Percentiles rank a stretch among this genome's conserved stretches.
Conservation (phyloP, 768 basidiomycete genomes). For the Collybia sp. region DNA sequence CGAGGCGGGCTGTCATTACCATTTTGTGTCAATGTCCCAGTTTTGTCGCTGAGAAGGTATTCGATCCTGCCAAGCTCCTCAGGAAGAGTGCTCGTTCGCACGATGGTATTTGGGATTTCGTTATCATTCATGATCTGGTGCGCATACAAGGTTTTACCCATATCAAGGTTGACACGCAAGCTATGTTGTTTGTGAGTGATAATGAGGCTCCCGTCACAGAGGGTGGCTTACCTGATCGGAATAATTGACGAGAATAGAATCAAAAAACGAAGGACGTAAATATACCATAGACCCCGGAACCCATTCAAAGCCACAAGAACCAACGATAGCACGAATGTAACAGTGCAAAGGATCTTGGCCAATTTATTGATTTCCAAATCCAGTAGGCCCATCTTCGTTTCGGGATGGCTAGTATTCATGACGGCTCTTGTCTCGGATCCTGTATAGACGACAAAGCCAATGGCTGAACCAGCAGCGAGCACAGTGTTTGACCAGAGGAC, state of each 20-base stretch:
- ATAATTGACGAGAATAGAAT: slow-evolving; percentile 99
- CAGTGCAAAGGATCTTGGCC: slow-evolving; percentile 95
- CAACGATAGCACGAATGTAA: slow-evolving; percentile 89
- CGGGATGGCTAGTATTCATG: slow-evolving; percentile 97
- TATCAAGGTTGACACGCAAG: slow-evolving; percentile 97
- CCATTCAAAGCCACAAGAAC: slow-evolving; percentile 94
- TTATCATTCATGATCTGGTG: slow-evolving; percentile 90
- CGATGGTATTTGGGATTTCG: slow-evolving; percentile 94
- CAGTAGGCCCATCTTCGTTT: slow-evolving; percentile 87
- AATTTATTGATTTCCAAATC: slow-evolving; percentile 94
- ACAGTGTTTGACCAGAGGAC: slow-evolving; percentile 98
- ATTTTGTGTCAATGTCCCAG: slow-evolving; percentile 96
- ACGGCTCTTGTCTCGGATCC: slow-evolving; percentile 94
- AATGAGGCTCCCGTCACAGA: neutral
- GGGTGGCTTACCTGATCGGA: slow-evolving; percentile 84
- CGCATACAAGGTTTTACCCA: slow-evolving; percentile 99
- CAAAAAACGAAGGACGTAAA: slow-evolving; percentile 94
- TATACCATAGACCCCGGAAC: slow-evolving; percentile 93
- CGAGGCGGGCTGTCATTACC: slow-evolving; percentile 38
- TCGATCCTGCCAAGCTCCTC: slow-evolving; percentile 96
- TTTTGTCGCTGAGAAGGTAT: slow-evolving; percentile 96
- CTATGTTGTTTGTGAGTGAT: slow-evolving; percentile 31
- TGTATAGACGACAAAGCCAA: slow-evolving; percentile 93
- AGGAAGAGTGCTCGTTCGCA: slow-evolving; percentile 94
- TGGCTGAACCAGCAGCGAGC: slow-evolving; percentile 87